Evolutionary conservation across 495 filamentous ascomycete species (phyloP).

Genomic region (Annulohypoxylon nitens): DNA sequence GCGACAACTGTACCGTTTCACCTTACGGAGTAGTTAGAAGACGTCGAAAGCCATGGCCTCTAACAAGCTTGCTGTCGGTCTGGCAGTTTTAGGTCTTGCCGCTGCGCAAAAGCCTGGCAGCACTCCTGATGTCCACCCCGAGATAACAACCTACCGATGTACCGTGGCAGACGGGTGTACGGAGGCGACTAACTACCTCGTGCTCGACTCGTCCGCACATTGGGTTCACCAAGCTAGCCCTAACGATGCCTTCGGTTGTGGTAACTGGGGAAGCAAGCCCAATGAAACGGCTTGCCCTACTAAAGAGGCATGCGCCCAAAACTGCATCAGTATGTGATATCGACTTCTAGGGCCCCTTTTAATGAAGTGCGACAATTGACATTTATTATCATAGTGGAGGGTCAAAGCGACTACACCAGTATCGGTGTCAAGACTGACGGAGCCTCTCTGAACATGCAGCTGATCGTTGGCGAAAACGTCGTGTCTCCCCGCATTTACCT

Average conservation of each 20-base stretch:
- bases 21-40: constrained; percentile 3
- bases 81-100: constrained; percentile 43
- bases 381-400: constrained; percentile 36
- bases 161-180: constrained; percentile 61
- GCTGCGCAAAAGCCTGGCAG: constrained; percentile 45
- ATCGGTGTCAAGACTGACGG: constrained; percentile 62
- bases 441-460: constrained; percentile 57
- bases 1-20: constrained; percentile 9
- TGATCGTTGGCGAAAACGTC: constrained; percentile 53
- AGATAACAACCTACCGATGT: constrained; percentile 63
- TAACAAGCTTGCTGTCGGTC: constrained; percentile 43
- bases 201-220: constrained; percentile 64
- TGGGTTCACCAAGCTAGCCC: constrained; percentile 58
- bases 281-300: constrained; percentile 64
- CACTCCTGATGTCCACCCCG: constrained; percentile 65
- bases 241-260: constrained; percentile 51
- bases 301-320: constrained; percentile 61
- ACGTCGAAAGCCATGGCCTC: constrained; percentile 40
- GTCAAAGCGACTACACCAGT: constrained; percentile 56
- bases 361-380: constrained; percentile 13
- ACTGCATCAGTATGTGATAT: constrained; percentile 58
- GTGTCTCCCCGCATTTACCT: constrained; percentile 72
- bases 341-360: neutral
- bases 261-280: constrained; percentile 59
- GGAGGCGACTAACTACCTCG: constrained; percentile 59